Percentiles rank a stretch among this genome's conserved stretches.
Conservation (phyloP, 1,284 basidiomycete genomes). For the Malassezia cuniculi region DNA sequence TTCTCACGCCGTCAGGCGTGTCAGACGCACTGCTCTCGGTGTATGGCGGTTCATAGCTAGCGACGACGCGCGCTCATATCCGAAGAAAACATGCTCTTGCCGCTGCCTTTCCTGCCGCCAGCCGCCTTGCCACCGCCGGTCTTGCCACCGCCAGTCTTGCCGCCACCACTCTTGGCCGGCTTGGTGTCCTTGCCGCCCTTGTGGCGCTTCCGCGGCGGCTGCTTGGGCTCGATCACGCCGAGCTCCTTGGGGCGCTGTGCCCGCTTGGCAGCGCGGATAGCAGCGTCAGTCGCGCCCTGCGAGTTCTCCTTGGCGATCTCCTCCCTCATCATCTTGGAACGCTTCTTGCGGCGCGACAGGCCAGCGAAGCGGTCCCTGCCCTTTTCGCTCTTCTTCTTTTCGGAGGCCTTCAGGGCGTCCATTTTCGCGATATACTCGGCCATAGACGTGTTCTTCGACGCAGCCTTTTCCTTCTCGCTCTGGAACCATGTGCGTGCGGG, state of each 20-base stretch:
- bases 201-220: slow-evolving; percentile 5
- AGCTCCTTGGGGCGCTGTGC: slow-evolving; percentile 28
- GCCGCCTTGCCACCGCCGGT: neutral
- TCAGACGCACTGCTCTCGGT: slow-evolving; percentile 80
- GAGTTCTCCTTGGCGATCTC: slow-evolving; percentile 27
- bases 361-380: slow-evolving; percentile 24
- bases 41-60: slow-evolving; percentile 49
- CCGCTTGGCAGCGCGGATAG: slow-evolving; percentile 35
- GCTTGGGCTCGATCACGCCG: slow-evolving; percentile 19
- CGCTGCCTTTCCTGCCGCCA: slow-evolving; percentile 9
- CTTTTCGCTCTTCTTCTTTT: slow-evolving; percentile 14
- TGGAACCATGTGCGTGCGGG: slow-evolving; percentile 99
- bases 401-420: slow-evolving; percentile 6
- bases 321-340: slow-evolving; percentile 30
- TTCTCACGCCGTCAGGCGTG: slow-evolving; percentile 77
- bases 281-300: slow-evolving; percentile 21
- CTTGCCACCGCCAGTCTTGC: slow-evolving; percentile 5
- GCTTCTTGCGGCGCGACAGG: slow-evolving; percentile 28
- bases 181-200: slow-evolving; percentile 16
- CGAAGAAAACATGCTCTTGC: slow-evolving; percentile 19
- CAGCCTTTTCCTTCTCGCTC: slow-evolving; percentile 64
- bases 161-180: neutral
- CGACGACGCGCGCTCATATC: slow-evolving; percentile 14
- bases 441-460: slow-evolving; percentile 56
- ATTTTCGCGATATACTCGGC: slow-evolving; percentile 28